Percentiles rank a stretch among this genome's conserved stretches.
phyloP scores from a whole-genome alignment of 768 basidiomycete species.

The Boletellus ananas region DNA sequence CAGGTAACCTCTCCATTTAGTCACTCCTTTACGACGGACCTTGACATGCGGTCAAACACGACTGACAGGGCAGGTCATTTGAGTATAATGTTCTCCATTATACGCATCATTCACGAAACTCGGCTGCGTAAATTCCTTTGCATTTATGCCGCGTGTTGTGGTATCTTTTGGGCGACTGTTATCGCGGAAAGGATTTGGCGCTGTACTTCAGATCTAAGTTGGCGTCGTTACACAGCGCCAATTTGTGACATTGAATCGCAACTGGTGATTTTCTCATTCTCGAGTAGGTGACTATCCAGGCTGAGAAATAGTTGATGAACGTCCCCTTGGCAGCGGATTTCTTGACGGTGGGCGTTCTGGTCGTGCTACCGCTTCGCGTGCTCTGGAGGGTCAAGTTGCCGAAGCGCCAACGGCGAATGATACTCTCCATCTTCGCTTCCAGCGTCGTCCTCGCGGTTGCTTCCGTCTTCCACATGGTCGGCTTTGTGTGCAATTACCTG shows the following conservation, averaged over 20 bases:
- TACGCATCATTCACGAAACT: conserved; percentile 6
- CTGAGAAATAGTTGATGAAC: no score
- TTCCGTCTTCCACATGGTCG: neutral
- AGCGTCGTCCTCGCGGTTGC: conserved; percentile 11
- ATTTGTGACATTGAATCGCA: neutral
- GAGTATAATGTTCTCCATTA: conserved; percentile 18
- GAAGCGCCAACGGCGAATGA: conserved; percentile 19
- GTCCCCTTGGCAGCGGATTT: conserved; percentile 3
- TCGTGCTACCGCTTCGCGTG: conserved; percentile 12
- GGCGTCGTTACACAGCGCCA: neutral
- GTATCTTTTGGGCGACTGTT: neutral
- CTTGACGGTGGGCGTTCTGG: conserved; percentile 2
- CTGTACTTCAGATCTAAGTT: conserved; percentile 1
- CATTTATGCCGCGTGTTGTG: neutral
- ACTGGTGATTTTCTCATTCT: conserved; percentile 4
- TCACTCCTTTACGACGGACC: neutral
- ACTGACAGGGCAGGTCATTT: conserved; percentile 1
- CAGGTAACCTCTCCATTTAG: neutral
- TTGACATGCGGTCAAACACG: neutral
- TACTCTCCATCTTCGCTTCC: conserved; percentile 18
- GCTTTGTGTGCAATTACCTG: neutral
- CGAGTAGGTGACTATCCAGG: conserved; percentile 1
- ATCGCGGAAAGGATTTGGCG: conserved; percentile 1
- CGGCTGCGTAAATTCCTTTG: conserved; percentile 2
- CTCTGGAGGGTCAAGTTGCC: conserved; percentile 20